Evolutionary conservation across 805 yeast species (phyloP), one percentile per base, ranked within the genome.

Genomic region (Alloascoidea hylecoeti): DNA sequence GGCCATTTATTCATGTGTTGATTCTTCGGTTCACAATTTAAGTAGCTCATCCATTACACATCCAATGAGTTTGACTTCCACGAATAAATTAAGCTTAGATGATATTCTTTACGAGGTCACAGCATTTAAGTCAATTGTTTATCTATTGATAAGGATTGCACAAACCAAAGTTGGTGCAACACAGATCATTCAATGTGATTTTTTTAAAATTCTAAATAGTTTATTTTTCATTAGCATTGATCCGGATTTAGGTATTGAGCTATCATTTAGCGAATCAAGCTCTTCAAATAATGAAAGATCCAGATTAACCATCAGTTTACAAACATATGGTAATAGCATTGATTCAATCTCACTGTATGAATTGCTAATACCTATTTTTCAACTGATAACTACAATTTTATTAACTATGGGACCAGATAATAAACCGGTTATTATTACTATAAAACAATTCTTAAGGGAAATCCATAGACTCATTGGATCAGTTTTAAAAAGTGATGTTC

Each of bases 361-460:
- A 42, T 58, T 82, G 15, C 61, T 82, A 33, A 66, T 78, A 23
- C 92, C 94, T 0, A 62, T 78, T 2, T 79, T 84, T 53, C 94
- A 82, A 48, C 58, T 85, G 35, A 61, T 84, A 2, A 56, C 75
- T 5, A 75, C 94, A 0, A 60, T 81, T 4, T 57, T 80, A 3
- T 59, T 86, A 5, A 72, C 94, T 2, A 70, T 82, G 63, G 95
- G 95, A 0, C 77, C 88, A 3, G 75, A 77, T 34, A 83, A 83
- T 53, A 66, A 63, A 41, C 64, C 70, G 1, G 75, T 80, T 13
- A 61, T 75, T 5, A 49, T 55, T 4, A 75, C 70, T 45, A 78
- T 75, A 0, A 63, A 61, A 38, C 61, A 56, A 3, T 52, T 85
- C 34, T 49, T 82, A 49, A 48, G 52, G 5, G 67, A 68, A 35